These are phyloP conservation scores for Fusarium goolgardi DNA, from an alignment of 2,329 filamentous ascomycete genomes.

Conservation along the genomic window DNA sequence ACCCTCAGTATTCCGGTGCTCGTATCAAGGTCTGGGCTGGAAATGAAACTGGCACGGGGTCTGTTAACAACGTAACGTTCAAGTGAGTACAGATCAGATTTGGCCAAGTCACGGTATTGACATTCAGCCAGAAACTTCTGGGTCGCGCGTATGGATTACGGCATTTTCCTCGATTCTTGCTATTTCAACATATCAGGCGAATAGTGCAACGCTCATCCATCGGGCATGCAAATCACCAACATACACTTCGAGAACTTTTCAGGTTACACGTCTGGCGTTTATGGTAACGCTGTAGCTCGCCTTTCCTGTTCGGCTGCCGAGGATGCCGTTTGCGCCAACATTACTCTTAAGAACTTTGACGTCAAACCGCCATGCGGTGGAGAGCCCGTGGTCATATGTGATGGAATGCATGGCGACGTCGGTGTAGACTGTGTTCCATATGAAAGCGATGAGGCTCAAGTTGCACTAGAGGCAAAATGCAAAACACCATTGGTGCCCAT, in stretches of 20 bases:
- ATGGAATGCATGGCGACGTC: not conserved
- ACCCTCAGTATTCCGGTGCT: not conserved
- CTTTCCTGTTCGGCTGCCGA: not conserved
- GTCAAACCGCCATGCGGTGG: not conserved
- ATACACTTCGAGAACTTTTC: not conserved
- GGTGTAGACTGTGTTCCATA: not conserved
- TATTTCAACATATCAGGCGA: not conserved
- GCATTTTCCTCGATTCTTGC: not conserved
- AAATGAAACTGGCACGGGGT: not conserved
- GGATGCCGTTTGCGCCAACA: not conserved
- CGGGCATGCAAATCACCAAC: not conserved
- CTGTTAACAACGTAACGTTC: not conserved
- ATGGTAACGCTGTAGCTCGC: not conserved
- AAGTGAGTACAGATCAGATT: not conserved
- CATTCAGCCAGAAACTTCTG: not conserved
- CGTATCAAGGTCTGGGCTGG: not conserved
- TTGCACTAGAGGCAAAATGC: not conserved
- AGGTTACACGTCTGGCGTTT: not conserved
- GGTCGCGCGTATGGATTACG: not conserved
- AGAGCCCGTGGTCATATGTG: not conserved
- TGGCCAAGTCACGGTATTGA: not conserved
- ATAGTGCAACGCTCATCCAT: not conserved
- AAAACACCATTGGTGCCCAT: not conserved
- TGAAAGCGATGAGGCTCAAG: not conserved
- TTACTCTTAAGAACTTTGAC: not conserved